A percentile compares a stretch with the other conserved stretches of the same genome.
Evolutionary conservation across 441 rosid genomes (phyloP).

Genomic region (Gossypium gossypioides): DNA sequence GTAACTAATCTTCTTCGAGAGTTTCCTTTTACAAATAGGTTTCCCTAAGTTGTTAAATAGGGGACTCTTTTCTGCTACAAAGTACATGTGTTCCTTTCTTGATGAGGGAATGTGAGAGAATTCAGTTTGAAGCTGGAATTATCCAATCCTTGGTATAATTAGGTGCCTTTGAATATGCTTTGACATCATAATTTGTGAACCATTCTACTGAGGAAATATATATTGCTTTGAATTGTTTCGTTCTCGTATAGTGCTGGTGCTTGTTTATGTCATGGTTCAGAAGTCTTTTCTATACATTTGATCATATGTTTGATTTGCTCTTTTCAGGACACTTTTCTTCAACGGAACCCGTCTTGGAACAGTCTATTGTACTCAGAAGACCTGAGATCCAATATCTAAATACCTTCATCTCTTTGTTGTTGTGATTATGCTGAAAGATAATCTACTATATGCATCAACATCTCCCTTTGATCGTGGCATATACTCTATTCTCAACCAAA

Average conservation of each 20-base stretch:
- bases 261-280: neutral
- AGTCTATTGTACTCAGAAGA: constrained; percentile 38
- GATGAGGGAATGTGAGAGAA: neutral
- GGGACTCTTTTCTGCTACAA: neutral
- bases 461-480: neutral
- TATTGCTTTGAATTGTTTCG: neutral
- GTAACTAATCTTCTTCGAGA: neutral
- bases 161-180: neutral
- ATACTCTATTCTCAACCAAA: neutral
- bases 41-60: neutral
- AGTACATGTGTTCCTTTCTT: neutral
- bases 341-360: constrained; percentile 46
- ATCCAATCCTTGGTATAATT: neutral
- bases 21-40: neutral
- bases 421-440: neutral
- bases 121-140: neutral
- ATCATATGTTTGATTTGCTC: neutral
- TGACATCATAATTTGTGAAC: neutral
- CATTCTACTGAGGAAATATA: neutral
- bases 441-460: neutral
- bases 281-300: neutral
- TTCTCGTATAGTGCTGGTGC: neutral
- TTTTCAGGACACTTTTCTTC: constrained; percentile 62
- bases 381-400: constrained; percentile 33
- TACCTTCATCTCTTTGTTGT: neutral